Conservation (phyloP, 768 basidiomycete genomes). For the Leccinum pellstonianum region DNA sequence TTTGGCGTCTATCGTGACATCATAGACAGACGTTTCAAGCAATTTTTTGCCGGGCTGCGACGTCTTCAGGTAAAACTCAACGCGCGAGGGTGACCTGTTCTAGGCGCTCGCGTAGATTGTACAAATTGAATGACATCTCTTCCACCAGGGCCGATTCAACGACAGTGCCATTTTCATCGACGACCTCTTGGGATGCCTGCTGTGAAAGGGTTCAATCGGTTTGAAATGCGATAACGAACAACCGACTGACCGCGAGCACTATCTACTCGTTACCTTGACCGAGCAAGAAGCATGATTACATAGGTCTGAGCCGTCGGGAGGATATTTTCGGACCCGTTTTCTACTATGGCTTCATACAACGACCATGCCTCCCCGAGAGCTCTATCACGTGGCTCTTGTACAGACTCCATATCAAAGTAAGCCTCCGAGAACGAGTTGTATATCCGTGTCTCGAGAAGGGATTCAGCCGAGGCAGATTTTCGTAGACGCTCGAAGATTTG, state of each 20-base stretch:
- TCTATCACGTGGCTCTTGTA: slow-evolving; percentile 43
- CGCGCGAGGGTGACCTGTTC: slow-evolving; percentile 61
- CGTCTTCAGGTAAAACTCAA: slow-evolving; percentile 61
- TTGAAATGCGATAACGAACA: not conserved
- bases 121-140: slow-evolving; percentile 74
- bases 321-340: slow-evolving; percentile 45
- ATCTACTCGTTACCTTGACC: slow-evolving; percentile 44
- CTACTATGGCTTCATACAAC: slow-evolving; percentile 55
- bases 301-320: slow-evolving; percentile 60
- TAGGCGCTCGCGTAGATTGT: slow-evolving; percentile 67
- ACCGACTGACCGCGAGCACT: slow-evolving; percentile 34
- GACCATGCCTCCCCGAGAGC: slow-evolving; percentile 63
- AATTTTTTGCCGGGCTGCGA: slow-evolving; percentile 59
- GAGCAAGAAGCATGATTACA: slow-evolving; percentile 63
- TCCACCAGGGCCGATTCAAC: slow-evolving; percentile 20
- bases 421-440: slow-evolving; percentile 70
- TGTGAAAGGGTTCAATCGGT: slow-evolving; percentile 8
- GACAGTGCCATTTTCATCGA: slow-evolving; percentile 4
- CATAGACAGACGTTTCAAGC: slow-evolving; percentile 49
- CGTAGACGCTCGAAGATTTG: slow-evolving; percentile 68
- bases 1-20: slow-evolving; percentile 45
- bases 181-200: not conserved
- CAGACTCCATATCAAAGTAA: slow-evolving; percentile 56
- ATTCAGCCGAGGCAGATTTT: slow-evolving; percentile 38
- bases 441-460: slow-evolving; percentile 45